Percentiles rank a stretch among this genome's conserved stretches.
Evolutionary conservation across 2,329 filamentous ascomycete species (phyloP).

Genomic region (Scopulariopsis brevicaulis): DNA sequence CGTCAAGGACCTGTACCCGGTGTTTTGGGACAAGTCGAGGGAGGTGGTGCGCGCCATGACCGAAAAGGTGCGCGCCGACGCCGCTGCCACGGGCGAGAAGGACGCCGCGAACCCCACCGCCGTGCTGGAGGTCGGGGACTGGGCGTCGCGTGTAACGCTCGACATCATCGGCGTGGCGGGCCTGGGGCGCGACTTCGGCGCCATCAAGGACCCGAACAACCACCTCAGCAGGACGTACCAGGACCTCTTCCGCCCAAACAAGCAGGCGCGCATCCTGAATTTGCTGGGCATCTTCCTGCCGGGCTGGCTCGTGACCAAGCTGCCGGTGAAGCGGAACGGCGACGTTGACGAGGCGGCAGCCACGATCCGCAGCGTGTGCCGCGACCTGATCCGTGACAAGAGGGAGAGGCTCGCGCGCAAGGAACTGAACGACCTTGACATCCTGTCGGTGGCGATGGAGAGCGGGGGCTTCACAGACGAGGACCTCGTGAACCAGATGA

Average conservation of each 20-base stretch:
- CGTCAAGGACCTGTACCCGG: slow-evolving; percentile 71
- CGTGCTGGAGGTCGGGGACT: slow-evolving; percentile 46
- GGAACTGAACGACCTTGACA: slow-evolving; percentile 40
- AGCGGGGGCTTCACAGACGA: slow-evolving; percentile 68
- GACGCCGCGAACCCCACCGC: slow-evolving; percentile 12
- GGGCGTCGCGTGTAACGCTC: slow-evolving; percentile 57
- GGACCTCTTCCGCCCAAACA: slow-evolving; percentile 39
- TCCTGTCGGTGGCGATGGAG: slow-evolving; percentile 68
- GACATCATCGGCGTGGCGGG: slow-evolving; percentile 68
- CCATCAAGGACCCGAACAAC: slow-evolving; percentile 49
- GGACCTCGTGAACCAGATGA: slow-evolving; percentile 76
- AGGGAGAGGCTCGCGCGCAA: slow-evolving; percentile 38
- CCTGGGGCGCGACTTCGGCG: slow-evolving; percentile 59
- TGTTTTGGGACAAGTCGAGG: slow-evolving; percentile 70
- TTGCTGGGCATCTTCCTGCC: slow-evolving; percentile 54
- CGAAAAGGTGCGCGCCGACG: slow-evolving; percentile 15
- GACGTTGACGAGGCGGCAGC: slow-evolving; percentile 30
- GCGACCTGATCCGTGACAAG: slow-evolving; percentile 60
- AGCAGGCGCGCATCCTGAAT: slow-evolving; percentile 40
- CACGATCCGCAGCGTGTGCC: slow-evolving; percentile 1
- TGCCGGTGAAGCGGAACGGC: slow-evolving; percentile 65
- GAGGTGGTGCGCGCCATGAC: slow-evolving; percentile 57
- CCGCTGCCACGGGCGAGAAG: slow-evolving; percentile 15
- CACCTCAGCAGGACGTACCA: slow-evolving; percentile 47
- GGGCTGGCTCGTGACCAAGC: slow-evolving; percentile 33